Conservation (phyloP, 1,284 basidiomycete species). For the Ceratobasidium sp. region DNA sequence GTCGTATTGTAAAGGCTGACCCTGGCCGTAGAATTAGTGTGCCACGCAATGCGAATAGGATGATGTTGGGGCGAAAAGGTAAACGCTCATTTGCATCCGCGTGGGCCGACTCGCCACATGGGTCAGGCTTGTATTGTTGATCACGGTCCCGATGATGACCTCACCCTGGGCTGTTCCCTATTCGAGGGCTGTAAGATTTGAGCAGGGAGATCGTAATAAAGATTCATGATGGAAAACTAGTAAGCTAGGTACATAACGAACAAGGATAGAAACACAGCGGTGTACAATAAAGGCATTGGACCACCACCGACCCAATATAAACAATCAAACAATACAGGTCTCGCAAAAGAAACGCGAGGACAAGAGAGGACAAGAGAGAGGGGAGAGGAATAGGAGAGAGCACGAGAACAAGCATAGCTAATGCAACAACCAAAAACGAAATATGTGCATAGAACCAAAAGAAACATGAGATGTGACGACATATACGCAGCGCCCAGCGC, state of each 20-base stretch:
- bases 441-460: neutral
- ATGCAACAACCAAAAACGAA: neutral
- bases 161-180: too few species aligned
- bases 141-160: too few species aligned
- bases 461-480: neutral
- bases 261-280: slow-evolving; percentile 17
- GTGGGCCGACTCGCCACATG: too few species aligned
- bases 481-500: too few species aligned
- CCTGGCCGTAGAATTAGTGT: too few species aligned
- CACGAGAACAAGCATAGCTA: slow-evolving; percentile 8
- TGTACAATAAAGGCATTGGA: slow-evolving; percentile 3
- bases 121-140: too few species aligned
- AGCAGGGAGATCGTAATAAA: too few species aligned
- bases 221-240: slow-evolving; percentile 2
- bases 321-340: slow-evolving; percentile 39
- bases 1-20: too few species aligned
- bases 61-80: too few species aligned
- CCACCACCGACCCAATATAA: slow-evolving; percentile 32
- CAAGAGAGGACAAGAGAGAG: neutral
- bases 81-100: neutral
- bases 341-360: slow-evolving; percentile 33
- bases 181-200: too few species aligned
- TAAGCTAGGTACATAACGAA: slow-evolving; percentile 27
- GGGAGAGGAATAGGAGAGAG: neutral
- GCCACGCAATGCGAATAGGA: too few species aligned